These are phyloP conservation scores for Mucor velutinosus DNA, from an alignment of 371 early-diverging fungal species.

Conservation along the genomic window DNA sequence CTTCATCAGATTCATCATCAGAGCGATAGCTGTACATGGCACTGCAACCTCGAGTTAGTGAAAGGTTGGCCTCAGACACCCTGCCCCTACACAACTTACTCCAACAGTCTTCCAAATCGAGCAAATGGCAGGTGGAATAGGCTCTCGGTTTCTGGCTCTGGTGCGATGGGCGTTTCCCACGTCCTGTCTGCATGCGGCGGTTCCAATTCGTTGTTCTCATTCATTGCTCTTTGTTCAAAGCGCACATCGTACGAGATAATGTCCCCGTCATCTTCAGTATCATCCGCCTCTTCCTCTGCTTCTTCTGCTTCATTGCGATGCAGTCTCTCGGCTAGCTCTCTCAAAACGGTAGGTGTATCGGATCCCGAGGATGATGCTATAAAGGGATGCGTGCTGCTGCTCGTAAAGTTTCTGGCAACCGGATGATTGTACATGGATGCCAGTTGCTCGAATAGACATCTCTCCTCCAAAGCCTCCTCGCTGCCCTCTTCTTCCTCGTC, in stretches of 20 bases:
- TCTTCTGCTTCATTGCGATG: neutral
- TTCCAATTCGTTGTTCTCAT: neutral
- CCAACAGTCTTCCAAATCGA: conserved; percentile 7
- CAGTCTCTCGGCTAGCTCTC: neutral
- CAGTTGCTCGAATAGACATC: conserved; percentile 14
- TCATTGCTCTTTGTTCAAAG: conserved; percentile 6
- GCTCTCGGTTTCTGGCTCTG: conserved; percentile 2
- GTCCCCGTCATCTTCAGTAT: neutral
- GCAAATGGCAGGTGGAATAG: conserved; percentile 9
- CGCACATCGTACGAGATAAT: conserved; percentile 5
- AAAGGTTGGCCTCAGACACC: neutral
- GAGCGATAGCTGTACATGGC: conserved; percentile 8
- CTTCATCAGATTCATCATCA: conserved; percentile 14
- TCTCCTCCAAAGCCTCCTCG: conserved; percentile 12
- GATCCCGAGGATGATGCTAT: neutral
- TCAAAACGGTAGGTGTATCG: neutral
- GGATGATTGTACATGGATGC: conserved; percentile 14
- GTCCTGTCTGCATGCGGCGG: neutral
- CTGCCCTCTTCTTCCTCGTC: conserved; percentile 10
- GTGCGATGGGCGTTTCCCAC: neutral
- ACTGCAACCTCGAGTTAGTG: neutral
- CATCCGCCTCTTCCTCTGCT: neutral
- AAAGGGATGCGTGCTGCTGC: neutral
- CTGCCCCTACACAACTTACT: conserved; percentile 6
- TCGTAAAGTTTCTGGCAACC: conserved; percentile 1